Base-by-base conservation (phyloP, 75 land plant species). In the Isoetes taiwanensis region DNA sequence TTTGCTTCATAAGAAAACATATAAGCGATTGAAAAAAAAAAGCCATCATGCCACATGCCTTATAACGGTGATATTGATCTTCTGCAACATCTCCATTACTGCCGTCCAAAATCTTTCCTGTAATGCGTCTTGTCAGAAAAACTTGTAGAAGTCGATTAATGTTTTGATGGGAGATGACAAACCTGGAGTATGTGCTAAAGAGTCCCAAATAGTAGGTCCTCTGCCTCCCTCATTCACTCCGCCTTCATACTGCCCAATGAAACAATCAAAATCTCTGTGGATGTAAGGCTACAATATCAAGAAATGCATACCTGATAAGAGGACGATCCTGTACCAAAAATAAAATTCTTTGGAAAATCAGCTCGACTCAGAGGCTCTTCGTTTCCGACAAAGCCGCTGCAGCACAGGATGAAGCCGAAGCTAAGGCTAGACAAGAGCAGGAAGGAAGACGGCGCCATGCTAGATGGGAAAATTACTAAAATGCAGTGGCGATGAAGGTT, bases 51-150 rank as follows among this genome's bases (percentile, higher is more conserved):
- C n/a, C n/a, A 0, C 16, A 20, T 64, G 78, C 89, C 79, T 70
- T 65, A 50, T 80, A 87, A 34, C 83, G 82, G 30, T 87, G 94
- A 53, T 87, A 87, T 52, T 72, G 65, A 66, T 87, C 84, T 41
- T 61, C 57, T 25, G 84, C 64, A 24, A 78, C 33, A 43, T 76
- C 79, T 43, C 73, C 84, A 0, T 56, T 77, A 19, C 53, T 62
- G 32, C 73, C 67, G 27, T 60, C 62, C 32, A 42, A 2, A 21
- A 83, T 78, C 9, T 78, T 83, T 4, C 4, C 16, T 46, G 50
- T 46, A 23, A 8, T n/a, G 4, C 23, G 16, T 46, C 38, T 14
- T 14, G 38, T 14, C 11, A 37, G 38, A 14, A 37, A n/a, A n/a
- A n/a, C n/a, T n/a, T n/a, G n/a, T n/a, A n/a, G n/a, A n/a, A n/a